A percentile compares a stretch with the other conserved stretches of the same genome.
phyloP scores from a whole-genome alignment of 2,329 filamentous ascomycete genomes.

The Neonectria neomacrospora region DNA sequence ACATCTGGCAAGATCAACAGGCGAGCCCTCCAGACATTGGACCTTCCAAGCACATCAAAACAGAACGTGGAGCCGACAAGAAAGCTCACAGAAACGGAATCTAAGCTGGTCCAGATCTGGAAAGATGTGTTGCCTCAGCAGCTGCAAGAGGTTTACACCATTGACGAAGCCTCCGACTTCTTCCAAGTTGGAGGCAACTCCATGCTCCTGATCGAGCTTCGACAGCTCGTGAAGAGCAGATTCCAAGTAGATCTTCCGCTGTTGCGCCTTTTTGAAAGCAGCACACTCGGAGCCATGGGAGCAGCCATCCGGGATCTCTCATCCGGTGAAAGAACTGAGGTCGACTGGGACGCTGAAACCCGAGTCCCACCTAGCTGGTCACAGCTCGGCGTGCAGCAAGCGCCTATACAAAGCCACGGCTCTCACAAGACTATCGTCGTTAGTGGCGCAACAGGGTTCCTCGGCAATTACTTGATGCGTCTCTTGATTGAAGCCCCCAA shows the following conservation, averaged over 20 bases:
- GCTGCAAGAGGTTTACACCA: slow-evolving; percentile 27
- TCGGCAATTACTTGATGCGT: slow-evolving; percentile 47
- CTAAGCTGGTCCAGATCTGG: slow-evolving; percentile 27
- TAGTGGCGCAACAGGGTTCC: slow-evolving; percentile 31
- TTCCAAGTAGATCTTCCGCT: slow-evolving; percentile 50
- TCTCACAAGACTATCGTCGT: slow-evolving; percentile 17
- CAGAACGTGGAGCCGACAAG: background rate
- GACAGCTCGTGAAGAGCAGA: slow-evolving; percentile 15
- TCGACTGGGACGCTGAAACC: too few species aligned
- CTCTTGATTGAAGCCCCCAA: slow-evolving; percentile 46
- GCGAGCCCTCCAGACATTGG: slow-evolving; percentile 33
- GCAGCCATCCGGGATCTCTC: too few species aligned
- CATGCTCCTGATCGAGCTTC: slow-evolving; percentile 52
- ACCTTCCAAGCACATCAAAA: slow-evolving; percentile 29
- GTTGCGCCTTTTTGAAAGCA: slow-evolving; percentile 51
- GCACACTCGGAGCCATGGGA: slow-evolving; percentile 55
- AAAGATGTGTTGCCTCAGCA: slow-evolving; percentile 32
- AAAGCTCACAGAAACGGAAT: slow-evolving; percentile 11
- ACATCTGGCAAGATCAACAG: slow-evolving; percentile 48
- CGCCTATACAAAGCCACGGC: background rate
- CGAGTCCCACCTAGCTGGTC: too few species aligned
- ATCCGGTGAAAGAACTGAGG: too few species aligned
- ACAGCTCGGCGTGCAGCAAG: background rate
- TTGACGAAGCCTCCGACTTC: slow-evolving; percentile 50
- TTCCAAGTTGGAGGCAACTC: slow-evolving; percentile 57